Evolutionary conservation across 768 basidiomycete species (phyloP).

Genomic region (Auriculariales sp.): DNA sequence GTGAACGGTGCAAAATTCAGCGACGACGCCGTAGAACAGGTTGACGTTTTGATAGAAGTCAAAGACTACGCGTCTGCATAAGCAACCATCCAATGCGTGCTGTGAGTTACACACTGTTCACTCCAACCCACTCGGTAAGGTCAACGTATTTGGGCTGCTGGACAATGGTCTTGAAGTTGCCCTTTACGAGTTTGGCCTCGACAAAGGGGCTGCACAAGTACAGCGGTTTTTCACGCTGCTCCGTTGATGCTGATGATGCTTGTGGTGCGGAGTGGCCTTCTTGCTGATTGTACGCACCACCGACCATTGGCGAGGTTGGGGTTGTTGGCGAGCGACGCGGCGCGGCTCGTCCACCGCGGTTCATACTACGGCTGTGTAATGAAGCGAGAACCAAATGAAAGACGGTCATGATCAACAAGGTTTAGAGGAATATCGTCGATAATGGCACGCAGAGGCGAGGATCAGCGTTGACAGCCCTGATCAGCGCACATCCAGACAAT

Average conservation of each 20-base stretch:
- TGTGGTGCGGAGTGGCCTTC: no score
- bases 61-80: conserved; percentile 43
- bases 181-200: conserved; percentile 90
- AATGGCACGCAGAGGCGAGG: background rate
- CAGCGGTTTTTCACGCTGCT: conserved; percentile 38
- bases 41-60: conserved; percentile 97
- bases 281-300: conserved; percentile 18
- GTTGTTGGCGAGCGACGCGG: conserved; percentile 57
- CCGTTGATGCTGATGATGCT: no score
- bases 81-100: background rate
- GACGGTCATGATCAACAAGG: conserved; percentile 1
- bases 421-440: conserved; percentile 2
- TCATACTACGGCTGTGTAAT: conserved; percentile 52
- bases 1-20: conserved; percentile 84
- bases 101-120: conserved; percentile 55
- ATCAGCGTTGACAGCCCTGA: background rate
- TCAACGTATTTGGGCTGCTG: conserved; percentile 91
- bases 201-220: conserved; percentile 92
- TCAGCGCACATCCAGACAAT: conserved; percentile 11
- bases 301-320: conserved; percentile 52
- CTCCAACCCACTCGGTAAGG: conserved; percentile 94
- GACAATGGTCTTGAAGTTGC: conserved; percentile 97
- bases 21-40: conserved; percentile 87
- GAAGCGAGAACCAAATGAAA: conserved; percentile 3
- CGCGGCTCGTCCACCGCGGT: conserved; percentile 43